phyloP scores from a whole-genome alignment of 805 yeast species.

The Maudiozyma barnettii region DNA sequence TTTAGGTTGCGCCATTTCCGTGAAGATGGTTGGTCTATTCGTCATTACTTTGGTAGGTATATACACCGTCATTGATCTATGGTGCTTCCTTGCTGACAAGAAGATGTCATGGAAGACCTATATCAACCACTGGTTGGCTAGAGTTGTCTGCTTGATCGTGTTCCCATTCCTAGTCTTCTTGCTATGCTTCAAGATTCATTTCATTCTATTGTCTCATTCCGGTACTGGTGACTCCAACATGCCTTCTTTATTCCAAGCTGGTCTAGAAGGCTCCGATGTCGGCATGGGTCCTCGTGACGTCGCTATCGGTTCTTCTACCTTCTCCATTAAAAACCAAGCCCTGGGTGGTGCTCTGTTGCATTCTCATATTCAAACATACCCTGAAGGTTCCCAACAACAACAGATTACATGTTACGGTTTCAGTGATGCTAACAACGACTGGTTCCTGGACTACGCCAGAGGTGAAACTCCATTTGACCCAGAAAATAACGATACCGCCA shows the following conservation, averaged over 20 bases:
- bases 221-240: conserved; percentile 77
- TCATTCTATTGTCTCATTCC: conserved; percentile 63
- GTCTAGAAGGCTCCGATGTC: conserved; percentile 57
- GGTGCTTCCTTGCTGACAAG: conserved; percentile 71
- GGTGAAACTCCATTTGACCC: conserved; percentile 25
- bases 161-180: conserved; percentile 57
- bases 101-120: conserved; percentile 42
- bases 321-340: conserved; percentile 52
- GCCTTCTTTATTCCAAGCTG: conserved; percentile 78
- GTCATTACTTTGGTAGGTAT: conserved; percentile 82
- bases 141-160: conserved; percentile 51
- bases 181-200: conserved; percentile 65
- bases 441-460: conserved; percentile 57
- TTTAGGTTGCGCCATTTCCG: conserved; percentile 85
- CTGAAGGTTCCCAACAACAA: conserved; percentile 91
- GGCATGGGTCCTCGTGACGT: conserved; percentile 64
- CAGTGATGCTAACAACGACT: conserved; percentile 79
- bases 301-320: conserved; percentile 47
- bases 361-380: conserved; percentile 79
- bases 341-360: conserved; percentile 72
- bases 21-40: conserved; percentile 94
- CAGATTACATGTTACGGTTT: conserved; percentile 90
- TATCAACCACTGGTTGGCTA: conserved; percentile 53
- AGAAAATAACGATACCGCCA: conserved; percentile 17
- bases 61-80: conserved; percentile 78